Conservation (phyloP, 177 flowering plant genomes). For the Vitis hybrid region DNA sequence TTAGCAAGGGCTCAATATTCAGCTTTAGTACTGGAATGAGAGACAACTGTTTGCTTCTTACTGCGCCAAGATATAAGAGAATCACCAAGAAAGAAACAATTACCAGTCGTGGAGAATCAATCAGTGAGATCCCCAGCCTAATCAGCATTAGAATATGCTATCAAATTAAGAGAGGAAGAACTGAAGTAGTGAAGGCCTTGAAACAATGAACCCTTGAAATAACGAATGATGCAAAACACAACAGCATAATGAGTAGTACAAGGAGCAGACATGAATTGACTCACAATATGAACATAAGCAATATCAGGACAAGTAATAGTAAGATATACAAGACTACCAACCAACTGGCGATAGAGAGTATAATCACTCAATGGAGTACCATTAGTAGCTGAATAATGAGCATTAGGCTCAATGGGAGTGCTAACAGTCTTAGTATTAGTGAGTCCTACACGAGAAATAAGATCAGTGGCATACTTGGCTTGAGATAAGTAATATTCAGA, state of each 20-base stretch:
- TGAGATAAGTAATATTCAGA: background rate
- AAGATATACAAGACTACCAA: slow-evolving; percentile 4
- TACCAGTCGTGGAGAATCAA: background rate
- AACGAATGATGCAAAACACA: background rate
- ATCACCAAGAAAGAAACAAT: background rate
- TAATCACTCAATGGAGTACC: background rate
- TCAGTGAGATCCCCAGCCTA: background rate
- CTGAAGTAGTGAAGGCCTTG: background rate
- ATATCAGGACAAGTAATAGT: slow-evolving; percentile 8
- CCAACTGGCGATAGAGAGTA: background rate
- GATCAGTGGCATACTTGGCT: background rate
- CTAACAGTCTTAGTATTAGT: background rate
- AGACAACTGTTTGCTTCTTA: background rate
- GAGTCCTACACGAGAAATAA: background rate
- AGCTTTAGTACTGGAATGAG: background rate
- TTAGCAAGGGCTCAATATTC: slow-evolving; percentile 4
- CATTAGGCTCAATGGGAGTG: background rate
- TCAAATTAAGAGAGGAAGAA: too few relatives aligned
- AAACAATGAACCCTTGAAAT: slow-evolving; percentile 1
- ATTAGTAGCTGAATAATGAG: background rate
- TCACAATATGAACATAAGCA: background rate
- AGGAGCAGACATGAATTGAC: background rate
- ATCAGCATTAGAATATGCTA: slow-evolving; percentile 6
- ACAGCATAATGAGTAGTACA: background rate
- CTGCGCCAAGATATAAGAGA: background rate